Base-by-base conservation (phyloP, 164 flowering plant genomes). In the Stephania yunnanensis region DNA sequence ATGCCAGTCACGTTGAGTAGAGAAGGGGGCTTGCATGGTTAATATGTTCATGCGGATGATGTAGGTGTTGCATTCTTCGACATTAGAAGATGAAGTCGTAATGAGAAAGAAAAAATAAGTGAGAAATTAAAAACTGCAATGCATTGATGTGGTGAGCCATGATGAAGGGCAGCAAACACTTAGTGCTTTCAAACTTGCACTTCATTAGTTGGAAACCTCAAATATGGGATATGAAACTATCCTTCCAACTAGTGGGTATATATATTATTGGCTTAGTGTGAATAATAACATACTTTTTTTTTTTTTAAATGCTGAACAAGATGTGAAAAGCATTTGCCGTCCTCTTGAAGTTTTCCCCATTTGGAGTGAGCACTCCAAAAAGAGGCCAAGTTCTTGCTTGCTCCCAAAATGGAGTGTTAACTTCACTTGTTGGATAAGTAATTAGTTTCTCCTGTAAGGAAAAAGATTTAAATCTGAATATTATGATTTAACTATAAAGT, bases 1-100 rank as follows among this genome's bases (percentile, higher is more conserved):
- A 70, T 74, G 53, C 77, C 77, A 75, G n/a, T 11, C 44, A 55
- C 69, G 73, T n/a, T 45, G 78, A 0, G 69, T 73, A 11, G 77
- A 71, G 69, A 77, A 84, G 11, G 76, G 42, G n/a, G 73, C 50
- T 13, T 82, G 85, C 81, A 75, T 79, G 8, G 68, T 69, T 2
- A 85, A 82, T 46, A 69, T 71, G 68, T 82, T 81, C 82, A 82
- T 76, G 76, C 81, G 82, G 74, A 85, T 69, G 7, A 82, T 83
- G 70, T 85, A 82, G 17, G 84, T 71, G 22, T 36, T 25, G 20
- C 68, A 70, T 6, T 64, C 73, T 10, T 70, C 73, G 29, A 31
- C 25, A 1, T 46, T 17, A n/a, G 76, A 66, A 20, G 70, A 64
- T 68, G 77, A 70, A 1, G 50, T 13, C 63, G 44, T 74, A 67